Percentiles rank a stretch among this genome's conserved stretches.
Evolutionary conservation across 139 green algal genomes (phyloP).

Genomic region (Limnomonas spitsbergensis): DNA sequence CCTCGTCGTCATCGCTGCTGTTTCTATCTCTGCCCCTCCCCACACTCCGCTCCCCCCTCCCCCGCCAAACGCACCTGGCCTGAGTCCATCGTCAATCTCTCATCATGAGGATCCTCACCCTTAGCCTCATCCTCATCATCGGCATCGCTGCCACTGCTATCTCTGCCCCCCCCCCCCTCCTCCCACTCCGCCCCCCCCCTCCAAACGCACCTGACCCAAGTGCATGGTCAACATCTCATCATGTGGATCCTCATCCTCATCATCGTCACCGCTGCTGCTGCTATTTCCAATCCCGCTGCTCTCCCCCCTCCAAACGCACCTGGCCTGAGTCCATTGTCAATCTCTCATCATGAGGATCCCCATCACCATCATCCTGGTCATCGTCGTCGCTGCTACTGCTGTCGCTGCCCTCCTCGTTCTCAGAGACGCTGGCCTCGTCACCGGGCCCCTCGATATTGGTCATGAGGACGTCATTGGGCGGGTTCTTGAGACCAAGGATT

Average conservation of each 20-base stretch:
- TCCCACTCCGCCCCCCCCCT: no score
- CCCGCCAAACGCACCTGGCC: no score
- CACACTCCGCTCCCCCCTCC: no score
- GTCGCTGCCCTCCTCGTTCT: background rate
- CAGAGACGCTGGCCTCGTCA: no score
- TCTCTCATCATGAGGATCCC: no score
- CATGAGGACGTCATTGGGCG: background rate
- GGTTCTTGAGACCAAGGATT: no score
- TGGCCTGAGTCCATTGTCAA: background rate
- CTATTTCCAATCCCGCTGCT: background rate
- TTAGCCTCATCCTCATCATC: background rate
- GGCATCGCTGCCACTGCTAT: background rate
- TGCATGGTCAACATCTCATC: background rate
- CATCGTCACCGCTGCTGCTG: background rate
- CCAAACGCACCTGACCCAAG: no score
- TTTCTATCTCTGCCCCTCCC: background rate
- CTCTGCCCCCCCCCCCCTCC: background rate
- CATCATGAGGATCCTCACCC: background rate
- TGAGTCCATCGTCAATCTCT: background rate
- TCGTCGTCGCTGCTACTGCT: background rate
- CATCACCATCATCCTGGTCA: background rate
- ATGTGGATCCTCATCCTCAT: background rate
- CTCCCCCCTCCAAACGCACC: no score
- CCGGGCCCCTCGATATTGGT: background rate
- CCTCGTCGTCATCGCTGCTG: background rate